Conservation (phyloP, 164 flowering plant species). For the Hamamelis virginiana region DNA sequence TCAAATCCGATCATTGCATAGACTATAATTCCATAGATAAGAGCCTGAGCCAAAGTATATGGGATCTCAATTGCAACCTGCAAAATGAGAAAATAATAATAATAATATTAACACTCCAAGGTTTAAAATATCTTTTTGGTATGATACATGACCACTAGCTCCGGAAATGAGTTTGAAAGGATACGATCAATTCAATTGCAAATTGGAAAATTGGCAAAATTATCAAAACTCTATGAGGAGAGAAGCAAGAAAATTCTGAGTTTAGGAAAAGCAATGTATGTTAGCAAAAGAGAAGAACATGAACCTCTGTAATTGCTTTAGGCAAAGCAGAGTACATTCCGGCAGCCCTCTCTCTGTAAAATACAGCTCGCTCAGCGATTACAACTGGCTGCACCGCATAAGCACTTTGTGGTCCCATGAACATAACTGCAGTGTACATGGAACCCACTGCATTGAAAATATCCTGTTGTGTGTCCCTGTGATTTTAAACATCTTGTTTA, state of each 20-base stretch:
- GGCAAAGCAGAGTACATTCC: constrained; percentile 28
- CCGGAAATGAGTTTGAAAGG: too few species aligned
- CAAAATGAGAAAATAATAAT: not conserved
- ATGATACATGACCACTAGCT: too few species aligned
- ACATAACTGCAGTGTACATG: constrained; percentile 4
- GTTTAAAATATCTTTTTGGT: too few species aligned
- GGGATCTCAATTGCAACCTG: constrained; percentile 24
- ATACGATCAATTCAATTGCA: too few species aligned
- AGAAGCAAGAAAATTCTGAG: too few species aligned
- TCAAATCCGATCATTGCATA: constrained; percentile 25
- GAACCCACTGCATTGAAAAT: constrained; percentile 18
- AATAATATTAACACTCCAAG: too few species aligned
- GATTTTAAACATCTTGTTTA: not conserved
- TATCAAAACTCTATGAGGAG: too few species aligned
- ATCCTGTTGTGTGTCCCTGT: constrained; percentile 12
- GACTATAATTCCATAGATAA: constrained; percentile 13
- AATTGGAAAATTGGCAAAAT: too few species aligned
- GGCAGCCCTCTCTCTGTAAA: constrained; percentile 23
- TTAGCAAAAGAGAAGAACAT: too few species aligned
- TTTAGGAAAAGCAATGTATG: too few species aligned
- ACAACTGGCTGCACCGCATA: constrained; percentile 14
- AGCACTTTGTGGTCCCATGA: constrained; percentile 18
- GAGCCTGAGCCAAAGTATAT: constrained; percentile 15
- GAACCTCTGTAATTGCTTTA: constrained; percentile 24
- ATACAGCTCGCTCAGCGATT: constrained; percentile 12